Conservation (phyloP, 2,329 filamentous ascomycete species). For the Aspergillus aculeatinus region DNA sequence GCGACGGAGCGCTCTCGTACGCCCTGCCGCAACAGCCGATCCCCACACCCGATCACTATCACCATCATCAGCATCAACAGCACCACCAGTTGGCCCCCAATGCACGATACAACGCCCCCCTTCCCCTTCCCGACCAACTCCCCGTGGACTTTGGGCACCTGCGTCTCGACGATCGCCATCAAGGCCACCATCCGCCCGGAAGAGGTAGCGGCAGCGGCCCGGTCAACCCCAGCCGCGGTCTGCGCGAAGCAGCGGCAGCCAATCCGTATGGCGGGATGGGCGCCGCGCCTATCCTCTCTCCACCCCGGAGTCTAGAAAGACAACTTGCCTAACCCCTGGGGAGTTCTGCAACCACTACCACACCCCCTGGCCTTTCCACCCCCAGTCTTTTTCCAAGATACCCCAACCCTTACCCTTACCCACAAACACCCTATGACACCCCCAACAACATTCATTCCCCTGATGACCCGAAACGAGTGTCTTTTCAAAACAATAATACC, state of each 20-base stretch:
- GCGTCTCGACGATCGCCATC: slow-evolving; percentile 18
- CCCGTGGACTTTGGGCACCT: slow-evolving; percentile 30
- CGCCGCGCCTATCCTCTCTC: slow-evolving; percentile 28
- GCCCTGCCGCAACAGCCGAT: slow-evolving; percentile 16
- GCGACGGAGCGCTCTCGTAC: slow-evolving; percentile 26
- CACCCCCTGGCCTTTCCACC: not conserved
- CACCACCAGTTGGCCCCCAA: slow-evolving; percentile 1
- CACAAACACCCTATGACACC: not conserved
- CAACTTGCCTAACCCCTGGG: slow-evolving; percentile 27
- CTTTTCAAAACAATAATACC: slow-evolving; percentile 1
- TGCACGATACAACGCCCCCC: slow-evolving; percentile 22
- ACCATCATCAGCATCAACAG: slow-evolving; percentile 9
- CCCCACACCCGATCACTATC: slow-evolving; percentile 10
- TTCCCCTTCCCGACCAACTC: slow-evolving; percentile 26
- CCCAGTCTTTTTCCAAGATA: not conserved
- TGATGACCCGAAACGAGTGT: not conserved
- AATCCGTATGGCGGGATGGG: slow-evolving; percentile 25
- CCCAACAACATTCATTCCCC: not conserved
- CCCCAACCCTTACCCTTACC: not conserved
- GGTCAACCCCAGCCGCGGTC: slow-evolving; percentile 8
- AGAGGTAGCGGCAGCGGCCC: slow-evolving; percentile 11
- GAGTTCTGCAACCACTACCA: not conserved
- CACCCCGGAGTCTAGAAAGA: slow-evolving; percentile 38
- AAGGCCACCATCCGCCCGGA: not conserved
- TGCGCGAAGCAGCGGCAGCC: no score